phyloP scores from a whole-genome alignment of 2,329 filamentous ascomycete genomes.

The Xylaria sp. region DNA sequence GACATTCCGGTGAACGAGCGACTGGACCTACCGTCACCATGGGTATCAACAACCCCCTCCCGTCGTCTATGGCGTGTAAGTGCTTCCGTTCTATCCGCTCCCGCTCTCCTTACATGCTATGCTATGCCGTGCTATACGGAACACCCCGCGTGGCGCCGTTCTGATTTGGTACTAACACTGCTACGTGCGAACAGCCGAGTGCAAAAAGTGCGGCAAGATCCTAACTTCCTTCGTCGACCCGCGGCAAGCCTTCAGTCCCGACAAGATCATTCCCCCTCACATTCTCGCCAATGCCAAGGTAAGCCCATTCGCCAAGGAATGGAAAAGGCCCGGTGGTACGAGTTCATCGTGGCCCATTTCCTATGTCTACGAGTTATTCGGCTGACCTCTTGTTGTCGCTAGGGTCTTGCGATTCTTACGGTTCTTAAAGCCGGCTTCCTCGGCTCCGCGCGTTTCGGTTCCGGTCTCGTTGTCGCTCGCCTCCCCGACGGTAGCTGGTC shows the following conservation, averaged over 20 bases:
- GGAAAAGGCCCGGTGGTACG: not conserved
- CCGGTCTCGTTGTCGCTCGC: constrained; percentile 80
- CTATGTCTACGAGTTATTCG: not conserved
- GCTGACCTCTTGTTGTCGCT: constrained; percentile 16
- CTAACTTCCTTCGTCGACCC: constrained; percentile 94
- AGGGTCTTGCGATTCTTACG: constrained; percentile 83
- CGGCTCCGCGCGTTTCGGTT: constrained; percentile 80
- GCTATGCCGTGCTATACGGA: constrained; percentile 5
- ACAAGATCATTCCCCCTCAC: constrained; percentile 93
- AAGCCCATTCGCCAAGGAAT: constrained; percentile 28
- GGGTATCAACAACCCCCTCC: constrained; percentile 71
- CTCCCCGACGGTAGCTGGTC: constrained; percentile 80
- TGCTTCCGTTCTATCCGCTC: constrained; percentile 37
- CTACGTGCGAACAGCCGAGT: constrained; percentile 72
- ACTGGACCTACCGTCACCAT: constrained; percentile 46
- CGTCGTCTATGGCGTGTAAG: constrained; percentile 72
- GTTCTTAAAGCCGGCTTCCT: constrained; percentile 88
- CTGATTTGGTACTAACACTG: constrained; percentile 17
- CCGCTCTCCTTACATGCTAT: not conserved
- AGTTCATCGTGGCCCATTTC: not conserved
- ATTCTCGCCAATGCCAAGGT: constrained; percentile 93
- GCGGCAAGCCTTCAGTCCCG: constrained; percentile 88
- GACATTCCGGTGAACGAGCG: not conserved
- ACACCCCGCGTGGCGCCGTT: constrained; percentile 22
- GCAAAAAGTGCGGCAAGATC: constrained; percentile 96